Percentiles rank a stretch among this genome's conserved stretches.
phyloP scores from a whole-genome alignment of 345 rosid species.

The Isatis tinctoria region DNA sequence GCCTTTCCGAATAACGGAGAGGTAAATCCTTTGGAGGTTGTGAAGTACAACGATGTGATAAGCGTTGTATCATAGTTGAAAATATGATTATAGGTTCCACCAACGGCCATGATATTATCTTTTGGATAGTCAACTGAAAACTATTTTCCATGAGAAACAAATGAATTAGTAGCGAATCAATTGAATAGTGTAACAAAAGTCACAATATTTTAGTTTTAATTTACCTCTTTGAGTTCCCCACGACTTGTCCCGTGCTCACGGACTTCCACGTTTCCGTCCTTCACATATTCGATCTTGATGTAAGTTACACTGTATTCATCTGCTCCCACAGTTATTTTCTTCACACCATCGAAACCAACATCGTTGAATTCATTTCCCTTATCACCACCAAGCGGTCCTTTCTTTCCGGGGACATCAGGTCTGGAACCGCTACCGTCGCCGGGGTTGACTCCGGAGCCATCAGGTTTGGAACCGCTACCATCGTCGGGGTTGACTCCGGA shows the following conservation, averaged over 20 bases:
- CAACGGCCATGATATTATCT: not conserved
- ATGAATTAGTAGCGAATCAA: not conserved
- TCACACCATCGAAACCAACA: constrained; percentile 24
- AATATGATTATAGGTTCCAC: not conserved
- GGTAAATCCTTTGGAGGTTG: not conserved
- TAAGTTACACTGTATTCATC: not conserved
- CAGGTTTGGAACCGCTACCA: not conserved
- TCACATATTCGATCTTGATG: constrained; percentile 20
- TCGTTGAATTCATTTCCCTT: constrained; percentile 16
- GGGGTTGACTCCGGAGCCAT: not conserved
- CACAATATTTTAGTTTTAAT: no score
- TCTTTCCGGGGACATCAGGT: not conserved
- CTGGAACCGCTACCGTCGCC: not conserved
- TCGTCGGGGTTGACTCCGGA: not conserved
- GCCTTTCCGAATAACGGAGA: not conserved
- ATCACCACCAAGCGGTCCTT: constrained; percentile 19
- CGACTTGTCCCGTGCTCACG: constrained; percentile 14
- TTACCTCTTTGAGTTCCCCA: constrained; percentile 4
- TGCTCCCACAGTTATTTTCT: constrained; percentile 9
- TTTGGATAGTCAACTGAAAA: not conserved
- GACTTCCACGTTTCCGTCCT: not conserved
- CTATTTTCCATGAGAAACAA: constrained; percentile 5
- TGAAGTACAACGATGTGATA: not conserved
- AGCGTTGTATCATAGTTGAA: not conserved
- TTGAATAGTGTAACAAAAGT: not conserved